These are phyloP conservation scores for Delonix regia DNA, from an alignment of 306 rosid genomes.

Conservation along the genomic window DNA sequence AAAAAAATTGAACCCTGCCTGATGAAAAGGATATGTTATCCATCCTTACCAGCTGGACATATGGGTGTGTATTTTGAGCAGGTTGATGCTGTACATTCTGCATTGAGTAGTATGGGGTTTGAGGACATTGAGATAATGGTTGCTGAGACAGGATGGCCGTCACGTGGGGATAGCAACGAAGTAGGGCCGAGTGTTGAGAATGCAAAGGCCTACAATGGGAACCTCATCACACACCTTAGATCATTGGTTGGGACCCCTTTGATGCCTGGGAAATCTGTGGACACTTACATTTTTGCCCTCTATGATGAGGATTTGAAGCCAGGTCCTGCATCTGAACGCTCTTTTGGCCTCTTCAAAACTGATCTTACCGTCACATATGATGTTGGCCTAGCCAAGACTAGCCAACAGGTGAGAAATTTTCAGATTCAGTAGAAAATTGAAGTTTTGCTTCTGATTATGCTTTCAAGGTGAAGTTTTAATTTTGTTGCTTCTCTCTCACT, in stretches of 20 bases:
- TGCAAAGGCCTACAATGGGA: slow-evolving; percentile 72
- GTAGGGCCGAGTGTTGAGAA: slow-evolving; percentile 61
- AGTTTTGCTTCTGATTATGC: too few species aligned
- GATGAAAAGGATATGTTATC: too few species aligned
- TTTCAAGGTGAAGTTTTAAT: too few species aligned
- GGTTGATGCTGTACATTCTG: slow-evolving; percentile 76
- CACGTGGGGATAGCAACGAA: slow-evolving; percentile 63
- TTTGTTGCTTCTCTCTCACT: too few species aligned
- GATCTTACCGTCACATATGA: slow-evolving; percentile 62
- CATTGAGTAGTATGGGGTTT: slow-evolving; percentile 55
- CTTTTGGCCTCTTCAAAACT: slow-evolving; percentile 68
- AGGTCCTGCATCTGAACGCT: slow-evolving; percentile 66
- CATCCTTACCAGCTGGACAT: not conserved
- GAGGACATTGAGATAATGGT: slow-evolving; percentile 63
- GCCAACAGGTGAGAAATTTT: slow-evolving; percentile 54
- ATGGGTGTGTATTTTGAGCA: slow-evolving; percentile 23
- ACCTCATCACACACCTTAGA: slow-evolving; percentile 73
- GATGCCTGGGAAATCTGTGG: slow-evolving; percentile 79
- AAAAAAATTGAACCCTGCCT: not conserved
- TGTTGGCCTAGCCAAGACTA: slow-evolving; percentile 59
- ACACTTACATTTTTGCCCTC: slow-evolving; percentile 67
- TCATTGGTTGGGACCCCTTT: slow-evolving; percentile 77
- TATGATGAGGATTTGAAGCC: slow-evolving; percentile 74
- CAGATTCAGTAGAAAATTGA: too few species aligned
- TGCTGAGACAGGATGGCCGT: slow-evolving; percentile 85